phyloP scores from a whole-genome alignment of 106 monocot genomes.

The Acanthochlamys bracteata region DNA sequence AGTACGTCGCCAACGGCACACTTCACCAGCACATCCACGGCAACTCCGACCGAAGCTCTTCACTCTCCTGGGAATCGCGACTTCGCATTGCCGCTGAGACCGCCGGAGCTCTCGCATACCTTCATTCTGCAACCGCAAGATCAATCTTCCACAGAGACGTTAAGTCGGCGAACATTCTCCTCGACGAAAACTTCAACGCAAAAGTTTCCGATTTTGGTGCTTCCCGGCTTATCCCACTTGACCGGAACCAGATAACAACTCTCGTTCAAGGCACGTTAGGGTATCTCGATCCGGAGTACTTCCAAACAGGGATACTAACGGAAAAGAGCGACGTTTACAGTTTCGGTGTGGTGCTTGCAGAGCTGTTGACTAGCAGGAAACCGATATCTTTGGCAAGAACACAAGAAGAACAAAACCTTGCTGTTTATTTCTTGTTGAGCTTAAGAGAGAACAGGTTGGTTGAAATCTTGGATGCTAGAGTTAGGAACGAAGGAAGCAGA shows the following conservation, averaged over 20 bases:
- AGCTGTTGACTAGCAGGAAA: constrained; percentile 36
- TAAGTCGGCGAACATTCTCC: constrained; percentile 37
- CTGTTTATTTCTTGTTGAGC: constrained; percentile 7
- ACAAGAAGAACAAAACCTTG: constrained; percentile 17
- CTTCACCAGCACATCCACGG: constrained; percentile 30
- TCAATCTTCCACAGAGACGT: constrained; percentile 41
- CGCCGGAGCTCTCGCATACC: constrained; percentile 29
- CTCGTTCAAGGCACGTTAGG: constrained; percentile 38
- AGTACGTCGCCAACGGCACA: constrained; percentile 45
- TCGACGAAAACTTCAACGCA: constrained; percentile 29
- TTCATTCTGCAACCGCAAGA: constrained; percentile 23
- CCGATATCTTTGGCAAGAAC: constrained; percentile 17
- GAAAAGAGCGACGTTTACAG: constrained; percentile 58
- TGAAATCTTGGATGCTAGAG: constrained; percentile 17
- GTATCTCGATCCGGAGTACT: constrained; percentile 39
- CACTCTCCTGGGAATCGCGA: constrained; percentile 27
- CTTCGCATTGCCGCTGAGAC: constrained; percentile 25
- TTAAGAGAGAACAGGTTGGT: constrained; percentile 8
- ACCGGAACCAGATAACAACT: constrained; percentile 24
- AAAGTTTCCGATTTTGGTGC: constrained; percentile 53
- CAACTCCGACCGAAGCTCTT: background rate
- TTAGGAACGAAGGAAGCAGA: no score
- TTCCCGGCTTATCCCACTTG: constrained; percentile 23
- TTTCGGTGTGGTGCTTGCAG: constrained; percentile 48
- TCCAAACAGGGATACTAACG: constrained; percentile 19